Conservation (phyloP, 345 rosid genomes). For the Lenwebbia sp. region DNA sequence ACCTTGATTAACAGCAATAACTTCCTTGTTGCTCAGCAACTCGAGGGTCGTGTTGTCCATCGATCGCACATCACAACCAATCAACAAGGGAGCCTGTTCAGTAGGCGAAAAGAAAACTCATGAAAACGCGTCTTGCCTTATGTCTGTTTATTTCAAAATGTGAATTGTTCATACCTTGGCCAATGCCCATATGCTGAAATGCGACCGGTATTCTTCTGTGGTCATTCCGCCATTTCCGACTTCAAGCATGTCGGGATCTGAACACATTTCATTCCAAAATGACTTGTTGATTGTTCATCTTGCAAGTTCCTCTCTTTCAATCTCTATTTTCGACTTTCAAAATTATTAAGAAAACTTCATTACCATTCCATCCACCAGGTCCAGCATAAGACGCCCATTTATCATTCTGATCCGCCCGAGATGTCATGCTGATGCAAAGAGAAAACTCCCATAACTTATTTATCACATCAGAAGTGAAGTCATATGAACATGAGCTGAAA, state of each 20-base stretch:
- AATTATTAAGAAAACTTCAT: background rate
- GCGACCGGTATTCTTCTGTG: constrained; percentile 45
- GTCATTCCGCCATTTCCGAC: constrained; percentile 75
- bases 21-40: constrained; percentile 38
- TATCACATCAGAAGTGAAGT: background rate
- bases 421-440: constrained; percentile 27
- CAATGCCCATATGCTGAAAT: constrained; percentile 69
- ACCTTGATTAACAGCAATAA: constrained; percentile 65
- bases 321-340: background rate
- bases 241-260: constrained; percentile 79
- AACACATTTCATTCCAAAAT: background rate
- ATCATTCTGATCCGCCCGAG: constrained; percentile 41
- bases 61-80: constrained; percentile 43
- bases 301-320: background rate
- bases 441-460: background rate
- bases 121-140: background rate
- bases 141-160: background rate
- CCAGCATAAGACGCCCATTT: constrained; percentile 54
- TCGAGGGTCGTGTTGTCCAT: constrained; percentile 21
- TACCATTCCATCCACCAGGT: constrained; percentile 75
- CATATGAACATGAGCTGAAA: background rate
- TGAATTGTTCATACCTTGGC: constrained; percentile 23
- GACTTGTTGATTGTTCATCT: background rate
- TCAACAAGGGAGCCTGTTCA: constrained; percentile 40
- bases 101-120: background rate